phyloP scores from a whole-genome alignment of 352 stramenopile species.

The Phytophthora cactorum region DNA sequence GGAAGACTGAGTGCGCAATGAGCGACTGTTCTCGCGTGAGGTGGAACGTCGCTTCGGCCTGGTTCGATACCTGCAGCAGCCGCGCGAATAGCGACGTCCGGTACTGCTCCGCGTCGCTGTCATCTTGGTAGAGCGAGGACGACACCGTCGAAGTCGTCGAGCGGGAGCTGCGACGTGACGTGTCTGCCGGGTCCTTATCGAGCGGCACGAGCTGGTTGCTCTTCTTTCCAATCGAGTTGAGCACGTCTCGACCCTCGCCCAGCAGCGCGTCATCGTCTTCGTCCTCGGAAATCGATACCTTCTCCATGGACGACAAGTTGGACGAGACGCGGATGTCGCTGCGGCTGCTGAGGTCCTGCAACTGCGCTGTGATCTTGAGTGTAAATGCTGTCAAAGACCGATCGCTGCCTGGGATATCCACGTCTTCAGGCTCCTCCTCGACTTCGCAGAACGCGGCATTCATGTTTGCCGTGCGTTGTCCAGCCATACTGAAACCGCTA shows the following conservation, averaged over 20 bases:
- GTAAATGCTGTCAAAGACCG: constrained; percentile 40
- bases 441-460: constrained; percentile 17
- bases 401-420: constrained; percentile 35
- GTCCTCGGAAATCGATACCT: constrained; percentile 36
- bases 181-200: constrained; percentile 34
- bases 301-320: constrained; percentile 43
- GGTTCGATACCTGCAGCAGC: constrained; percentile 44
- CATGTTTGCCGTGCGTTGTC: constrained; percentile 11
- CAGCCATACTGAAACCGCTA: constrained; percentile 8
- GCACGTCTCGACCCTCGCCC: constrained; percentile 35
- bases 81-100: constrained; percentile 44
- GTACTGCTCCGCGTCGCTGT: constrained; percentile 38
- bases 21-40: constrained; percentile 47
- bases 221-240: constrained; percentile 49
- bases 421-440: constrained; percentile 26
- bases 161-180: constrained; percentile 34
- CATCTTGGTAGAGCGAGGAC: constrained; percentile 33
- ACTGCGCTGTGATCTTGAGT: constrained; percentile 37
- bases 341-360: constrained; percentile 33
- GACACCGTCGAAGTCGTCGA: constrained; percentile 41
- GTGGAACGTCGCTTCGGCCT: constrained; percentile 51
- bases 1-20: constrained; percentile 39
- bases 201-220: constrained; percentile 18
- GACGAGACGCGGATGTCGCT: constrained; percentile 28
- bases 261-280: constrained; percentile 37